Base-by-base conservation (phyloP, 192 early-diverging fungal genomes). In the Phycomyces blakesleeanus region DNA sequence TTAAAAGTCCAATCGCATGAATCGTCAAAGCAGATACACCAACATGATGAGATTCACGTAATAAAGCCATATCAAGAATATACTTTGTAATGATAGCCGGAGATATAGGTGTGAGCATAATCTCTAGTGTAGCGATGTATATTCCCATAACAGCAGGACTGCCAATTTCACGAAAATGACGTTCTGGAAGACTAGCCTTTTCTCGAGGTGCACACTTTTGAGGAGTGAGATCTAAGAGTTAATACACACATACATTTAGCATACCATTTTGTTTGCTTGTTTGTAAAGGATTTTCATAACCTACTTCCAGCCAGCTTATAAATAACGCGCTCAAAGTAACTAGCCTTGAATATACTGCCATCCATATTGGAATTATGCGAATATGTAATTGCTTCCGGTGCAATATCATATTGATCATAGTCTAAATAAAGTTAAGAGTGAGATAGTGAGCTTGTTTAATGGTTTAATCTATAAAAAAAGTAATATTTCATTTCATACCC, bases 91-190 rank as follows among this genome's bases (percentile, higher is more conserved):
- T 61, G 10, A 68, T 56, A n/a, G 73, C 68, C 26, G 77, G 71
- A 1, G 59, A 34, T 16, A 81, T 54, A 0, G 81, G 78, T 5
- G 77, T 71, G 15, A 78, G 63, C 24, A 81, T 57, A 0, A 79
- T 59, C 59, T 85, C 79, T 14, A 83, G 61, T 18, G 77, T 68
- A 0, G 85, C 81, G 42, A 80, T 71, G 51, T 73, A 76, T 0
- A 87, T 67, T 9, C 76, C 79, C 38, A 73, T 78, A 8, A 87
- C 79, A 14, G 85, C 80, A 0, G 88, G 86, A 59, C 85, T 88
- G 7, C 64, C 77, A 38, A 89, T 84, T 56, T 81, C 80, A 11
- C 82, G 68, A 51, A 87, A 85, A 55, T 84, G 83, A 22, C 81
- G 75, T 55, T 88, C 71, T 4, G 83, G 83, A 39, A 81, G 49